Conservation (phyloP, 257 asterid species). For the Anisodus acutangulus region DNA sequence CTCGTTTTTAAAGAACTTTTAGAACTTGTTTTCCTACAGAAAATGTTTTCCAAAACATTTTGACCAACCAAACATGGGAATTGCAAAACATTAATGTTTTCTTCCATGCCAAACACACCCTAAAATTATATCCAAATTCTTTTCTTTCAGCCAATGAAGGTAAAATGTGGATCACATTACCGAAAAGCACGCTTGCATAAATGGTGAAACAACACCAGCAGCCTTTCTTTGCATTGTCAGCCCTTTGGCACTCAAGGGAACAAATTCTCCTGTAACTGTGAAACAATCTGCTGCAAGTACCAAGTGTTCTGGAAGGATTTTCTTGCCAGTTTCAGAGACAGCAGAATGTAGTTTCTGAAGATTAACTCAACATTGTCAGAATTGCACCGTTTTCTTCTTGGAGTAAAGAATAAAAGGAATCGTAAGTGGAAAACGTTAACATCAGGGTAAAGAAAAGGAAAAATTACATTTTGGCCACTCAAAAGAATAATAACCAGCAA, state of each 20-base stretch:
- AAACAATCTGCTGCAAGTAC: constrained; percentile 76
- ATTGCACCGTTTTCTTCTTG: not conserved
- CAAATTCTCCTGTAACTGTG: constrained; percentile 78
- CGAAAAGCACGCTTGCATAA: constrained; percentile 78
- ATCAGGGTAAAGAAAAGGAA: constrained; percentile 13
- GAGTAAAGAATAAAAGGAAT: constrained; percentile 13
- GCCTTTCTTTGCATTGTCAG: constrained; percentile 78
- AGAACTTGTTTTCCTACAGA: too few relatives aligned
- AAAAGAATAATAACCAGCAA: too few relatives aligned
- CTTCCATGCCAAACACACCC: too few relatives aligned
- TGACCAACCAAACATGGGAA: too few relatives aligned
- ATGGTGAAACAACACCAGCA: constrained; percentile 61
- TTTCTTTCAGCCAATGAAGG: constrained; percentile 18
- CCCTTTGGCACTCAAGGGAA: constrained; percentile 73
- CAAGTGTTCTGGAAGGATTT: constrained; percentile 78
- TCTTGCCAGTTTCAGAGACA: constrained; percentile 71
- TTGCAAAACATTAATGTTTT: too few relatives aligned
- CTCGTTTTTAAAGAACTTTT: too few relatives aligned
- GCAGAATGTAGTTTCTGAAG: constrained; percentile 81
- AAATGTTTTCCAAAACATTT: too few relatives aligned
- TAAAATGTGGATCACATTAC: constrained; percentile 44
- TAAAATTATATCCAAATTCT: not conserved
- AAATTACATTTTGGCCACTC: too few relatives aligned
- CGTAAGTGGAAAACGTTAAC: constrained; percentile 15
- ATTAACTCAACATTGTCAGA: constrained; percentile 40